Base-by-base conservation (phyloP, 2,329 filamentous ascomycete species). In the Pseudogymnoascus sp. region DNA sequence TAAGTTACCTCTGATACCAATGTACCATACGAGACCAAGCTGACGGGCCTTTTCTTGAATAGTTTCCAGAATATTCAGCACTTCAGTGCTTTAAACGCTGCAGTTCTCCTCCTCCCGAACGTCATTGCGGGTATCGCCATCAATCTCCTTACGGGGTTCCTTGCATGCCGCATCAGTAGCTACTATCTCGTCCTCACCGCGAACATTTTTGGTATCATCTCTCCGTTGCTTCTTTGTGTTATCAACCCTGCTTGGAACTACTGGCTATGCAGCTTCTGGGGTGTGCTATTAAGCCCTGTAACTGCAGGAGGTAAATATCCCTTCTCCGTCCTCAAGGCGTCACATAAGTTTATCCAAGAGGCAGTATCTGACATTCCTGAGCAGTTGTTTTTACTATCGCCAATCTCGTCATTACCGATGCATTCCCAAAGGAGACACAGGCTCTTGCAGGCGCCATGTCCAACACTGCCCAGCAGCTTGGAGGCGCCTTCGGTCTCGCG, bases 181-280 rank as follows among this genome's bases (percentile, higher is more conserved):
- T 65, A 73, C 48, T 76, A 73, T 71, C 70, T 80, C 4, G 72
- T 79, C 4, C 61, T 82, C 5, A 74, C 74, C 62, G 75, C 79
- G 4, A 65, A 72, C 0, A 6, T 59, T 21, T 37, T 59, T 27
- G 31, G 55, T 6, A 37, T 37, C 18, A 5, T 59, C 21, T 73
- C 79, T 0, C 81, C 82, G 0, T 68, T 84, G 3, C 71, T 84
- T 2, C 83, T 84, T 81, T 82, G 81, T 0, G 48, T 83, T 2
- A 74, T 79, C 15, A 68, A 78, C 3, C 78, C 80, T 0, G 59
- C 66, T 0, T 80, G 77, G 77, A 69, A 75, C 1, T 85, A 83
- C 67, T 84, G 81, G 80, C 69, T 70, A 33, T 74, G 72, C 60
- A 75, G 74, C 6, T 80, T 80, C 61, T 65, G 77, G 15, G 74